Conservation (phyloP, 2,329 filamentous ascomycete species). For the Microascus cirrosus region DNA sequence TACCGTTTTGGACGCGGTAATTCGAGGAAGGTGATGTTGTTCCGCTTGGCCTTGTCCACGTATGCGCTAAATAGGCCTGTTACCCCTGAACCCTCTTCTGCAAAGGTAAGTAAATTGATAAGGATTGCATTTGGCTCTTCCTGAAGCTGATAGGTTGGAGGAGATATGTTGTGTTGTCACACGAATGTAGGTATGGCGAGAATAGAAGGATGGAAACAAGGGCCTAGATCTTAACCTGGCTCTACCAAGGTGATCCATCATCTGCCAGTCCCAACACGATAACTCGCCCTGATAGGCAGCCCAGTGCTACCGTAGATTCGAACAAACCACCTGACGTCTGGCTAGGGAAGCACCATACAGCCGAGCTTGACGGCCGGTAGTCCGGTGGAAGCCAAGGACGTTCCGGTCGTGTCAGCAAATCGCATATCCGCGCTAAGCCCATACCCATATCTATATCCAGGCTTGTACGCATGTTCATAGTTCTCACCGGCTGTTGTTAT, state of each 20-base stretch:
- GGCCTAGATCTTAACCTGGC: neutral
- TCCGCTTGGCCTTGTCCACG: neutral
- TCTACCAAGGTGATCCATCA: neutral
- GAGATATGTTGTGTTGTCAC: neutral
- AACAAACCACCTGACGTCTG: neutral
- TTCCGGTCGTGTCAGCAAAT: neutral
- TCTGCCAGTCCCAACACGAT: too few relatives aligned
- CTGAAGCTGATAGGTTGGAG: neutral
- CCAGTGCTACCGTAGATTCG: neutral
- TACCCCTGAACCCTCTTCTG: neutral
- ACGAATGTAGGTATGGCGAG: neutral
- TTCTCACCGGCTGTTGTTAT: constrained; percentile 1
- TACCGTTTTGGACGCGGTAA: neutral
- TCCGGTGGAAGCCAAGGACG: neutral
- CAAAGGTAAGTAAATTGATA: neutral
- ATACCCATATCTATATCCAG: neutral
- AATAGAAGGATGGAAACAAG: neutral
- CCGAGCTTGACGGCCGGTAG: neutral
- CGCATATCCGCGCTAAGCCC: neutral
- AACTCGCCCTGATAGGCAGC: too few relatives aligned
- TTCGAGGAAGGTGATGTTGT: neutral
- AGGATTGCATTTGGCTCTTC: neutral
- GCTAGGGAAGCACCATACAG: neutral
- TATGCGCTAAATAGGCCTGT: neutral
- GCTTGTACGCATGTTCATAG: neutral